A percentile compares a stretch with the other conserved stretches of the same genome.
phyloP scores from a whole-genome alignment of 257 asterid species.

The Thymus mandschuricus region DNA sequence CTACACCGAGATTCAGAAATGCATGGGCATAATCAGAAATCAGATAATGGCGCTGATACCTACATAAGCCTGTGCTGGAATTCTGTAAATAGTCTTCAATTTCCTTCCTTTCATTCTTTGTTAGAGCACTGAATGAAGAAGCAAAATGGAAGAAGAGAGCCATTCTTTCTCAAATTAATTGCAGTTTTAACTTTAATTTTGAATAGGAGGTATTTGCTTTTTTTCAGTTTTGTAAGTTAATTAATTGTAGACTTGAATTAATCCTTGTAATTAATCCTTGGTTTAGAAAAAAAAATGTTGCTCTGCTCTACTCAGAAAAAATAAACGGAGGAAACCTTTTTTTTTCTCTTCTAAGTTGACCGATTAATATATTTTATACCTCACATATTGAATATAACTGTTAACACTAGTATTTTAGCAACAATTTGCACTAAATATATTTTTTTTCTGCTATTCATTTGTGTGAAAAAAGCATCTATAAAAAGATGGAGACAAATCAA shows the following conservation, averaged over 20 bases:
- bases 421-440: no score
- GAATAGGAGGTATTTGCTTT: neutral
- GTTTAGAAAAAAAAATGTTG: neutral
- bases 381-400: no score
- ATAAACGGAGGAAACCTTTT: no score
- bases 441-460: no score
- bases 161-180: neutral
- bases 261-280: neutral
- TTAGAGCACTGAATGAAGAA: constrained; percentile 12
- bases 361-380: no score
- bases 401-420: no score
- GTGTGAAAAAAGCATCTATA: neutral
- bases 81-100: constrained; percentile 39
- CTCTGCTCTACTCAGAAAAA: no score
- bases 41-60: constrained; percentile 85
- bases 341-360: no score
- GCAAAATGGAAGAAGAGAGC: neutral
- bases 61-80: constrained; percentile 32
- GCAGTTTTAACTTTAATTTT: neutral
- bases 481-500: constrained; percentile 6
- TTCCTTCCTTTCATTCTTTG: constrained; percentile 19
- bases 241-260: neutral
- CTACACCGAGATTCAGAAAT: constrained; percentile 76
- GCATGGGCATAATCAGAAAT: constrained; percentile 89
- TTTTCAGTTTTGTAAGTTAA: neutral